Evolutionary conservation across 2,329 filamentous ascomycete species (phyloP).

Genomic region (Penicillium sp.): DNA sequence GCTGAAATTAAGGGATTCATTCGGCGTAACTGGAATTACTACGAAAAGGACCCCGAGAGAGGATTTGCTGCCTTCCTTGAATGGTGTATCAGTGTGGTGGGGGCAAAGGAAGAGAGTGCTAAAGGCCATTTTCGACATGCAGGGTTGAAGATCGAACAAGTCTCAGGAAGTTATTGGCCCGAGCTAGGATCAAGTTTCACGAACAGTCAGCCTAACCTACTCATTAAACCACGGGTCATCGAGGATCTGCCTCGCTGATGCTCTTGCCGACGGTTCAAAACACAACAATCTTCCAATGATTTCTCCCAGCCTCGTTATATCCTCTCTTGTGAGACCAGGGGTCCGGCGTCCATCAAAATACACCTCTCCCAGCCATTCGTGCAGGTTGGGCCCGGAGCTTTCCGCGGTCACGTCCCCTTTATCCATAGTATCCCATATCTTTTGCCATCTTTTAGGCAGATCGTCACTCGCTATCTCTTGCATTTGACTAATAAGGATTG

Average conservation of each 20-base stretch:
- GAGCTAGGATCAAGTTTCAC: neutral
- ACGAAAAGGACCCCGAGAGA: too few species aligned
- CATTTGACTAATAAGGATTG: conserved; percentile 33
- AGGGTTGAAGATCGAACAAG: neutral
- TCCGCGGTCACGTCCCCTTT: conserved; percentile 10
- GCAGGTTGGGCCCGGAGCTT: conserved; percentile 20
- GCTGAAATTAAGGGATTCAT: too few species aligned
- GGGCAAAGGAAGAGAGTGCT: too few species aligned
- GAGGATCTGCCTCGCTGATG: conserved; percentile 21
- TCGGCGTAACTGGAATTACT: too few species aligned
- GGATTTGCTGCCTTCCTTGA: too few species aligned
- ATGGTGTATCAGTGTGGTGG: too few species aligned
- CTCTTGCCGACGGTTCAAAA: conserved; percentile 24
- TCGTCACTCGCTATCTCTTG: conserved; percentile 29
- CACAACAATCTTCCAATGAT: conserved; percentile 20
- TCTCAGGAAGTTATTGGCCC: neutral
- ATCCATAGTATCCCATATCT: conserved; percentile 24
- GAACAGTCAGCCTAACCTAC: conserved; percentile 1
- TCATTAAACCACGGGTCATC: conserved; percentile 23
- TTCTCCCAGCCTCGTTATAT: conserved; percentile 19
- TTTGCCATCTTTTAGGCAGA: conserved; percentile 32
- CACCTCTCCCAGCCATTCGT: conserved; percentile 36
- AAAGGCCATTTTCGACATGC: too few species aligned
- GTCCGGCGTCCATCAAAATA: conserved; percentile 31
- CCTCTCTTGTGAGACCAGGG: conserved; percentile 19